phyloP scores from a whole-genome alignment of 2,329 filamentous ascomycete species.

The Beauveria medogensis region DNA sequence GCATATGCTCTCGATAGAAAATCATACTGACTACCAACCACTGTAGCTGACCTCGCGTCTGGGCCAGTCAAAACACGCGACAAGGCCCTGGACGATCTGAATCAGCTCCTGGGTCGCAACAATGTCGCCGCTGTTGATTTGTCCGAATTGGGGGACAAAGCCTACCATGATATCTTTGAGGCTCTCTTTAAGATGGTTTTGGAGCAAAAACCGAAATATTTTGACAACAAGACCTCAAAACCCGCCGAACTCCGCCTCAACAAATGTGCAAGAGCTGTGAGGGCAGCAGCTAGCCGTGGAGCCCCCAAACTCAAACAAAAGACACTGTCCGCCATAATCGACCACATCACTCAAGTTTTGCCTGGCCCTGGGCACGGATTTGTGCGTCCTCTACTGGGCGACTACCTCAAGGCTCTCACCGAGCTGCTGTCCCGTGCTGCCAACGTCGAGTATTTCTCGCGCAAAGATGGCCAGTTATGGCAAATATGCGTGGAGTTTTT shows the following conservation, averaged over 20 bases:
- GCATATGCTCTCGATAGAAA: background rate
- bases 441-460: constrained; percentile 71
- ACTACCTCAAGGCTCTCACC: constrained; percentile 71
- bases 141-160: constrained; percentile 57
- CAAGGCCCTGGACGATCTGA: constrained; percentile 33
- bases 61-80: constrained; percentile 26
- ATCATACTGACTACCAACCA: background rate
- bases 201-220: constrained; percentile 58
- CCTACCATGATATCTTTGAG: constrained; percentile 77
- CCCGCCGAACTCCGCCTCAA: constrained; percentile 51
- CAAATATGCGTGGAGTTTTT: constrained; percentile 63
- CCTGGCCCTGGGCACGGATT: constrained; percentile 52
- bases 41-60: background rate
- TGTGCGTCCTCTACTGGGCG: constrained; percentile 60
- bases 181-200: constrained; percentile 63
- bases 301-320: constrained; percentile 61
- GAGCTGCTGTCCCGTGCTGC: constrained; percentile 63
- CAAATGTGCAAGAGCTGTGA: constrained; percentile 62
- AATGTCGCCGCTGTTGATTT: constrained; percentile 28
- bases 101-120: constrained; percentile 30
- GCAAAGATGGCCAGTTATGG: constrained; percentile 54
- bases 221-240: constrained; percentile 39
- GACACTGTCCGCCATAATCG: constrained; percentile 69
- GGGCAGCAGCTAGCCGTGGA: constrained; percentile 63
- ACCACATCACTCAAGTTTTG: constrained; percentile 73